Conservation (phyloP, 441 rosid species). For the Gossypium davidsonii region DNA sequence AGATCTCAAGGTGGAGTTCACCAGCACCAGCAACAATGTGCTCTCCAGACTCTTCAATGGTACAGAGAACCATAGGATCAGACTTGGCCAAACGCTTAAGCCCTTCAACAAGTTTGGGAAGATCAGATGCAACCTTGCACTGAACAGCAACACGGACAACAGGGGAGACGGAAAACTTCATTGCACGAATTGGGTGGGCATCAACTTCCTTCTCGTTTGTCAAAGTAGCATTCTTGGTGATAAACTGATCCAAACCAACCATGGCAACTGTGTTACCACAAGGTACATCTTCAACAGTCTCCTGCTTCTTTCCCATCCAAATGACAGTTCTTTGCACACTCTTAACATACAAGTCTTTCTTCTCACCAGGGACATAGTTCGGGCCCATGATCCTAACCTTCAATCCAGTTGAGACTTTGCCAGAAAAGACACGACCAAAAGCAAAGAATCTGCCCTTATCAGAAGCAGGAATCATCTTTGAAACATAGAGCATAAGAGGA, state of each 20-base stretch:
- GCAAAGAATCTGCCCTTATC: constrained; percentile 22
- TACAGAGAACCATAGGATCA: constrained; percentile 20
- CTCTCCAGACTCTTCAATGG: constrained; percentile 20
- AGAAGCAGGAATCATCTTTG: constrained; percentile 22
- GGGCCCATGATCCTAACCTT: constrained; percentile 25
- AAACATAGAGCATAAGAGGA: constrained; percentile 18
- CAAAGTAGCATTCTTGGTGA: constrained; percentile 18
- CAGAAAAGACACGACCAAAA: constrained; percentile 20
- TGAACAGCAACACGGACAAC: constrained; percentile 23
- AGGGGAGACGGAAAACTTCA: constrained; percentile 22
- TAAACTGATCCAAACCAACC: constrained; percentile 21
- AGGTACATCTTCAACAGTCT: constrained; percentile 21
- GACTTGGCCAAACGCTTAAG: constrained; percentile 20
- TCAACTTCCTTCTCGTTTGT: constrained; percentile 21
- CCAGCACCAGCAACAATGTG: constrained; percentile 24
- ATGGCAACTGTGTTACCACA: constrained; percentile 22
- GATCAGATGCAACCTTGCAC: constrained; percentile 21
- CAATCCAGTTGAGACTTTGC: constrained; percentile 14
- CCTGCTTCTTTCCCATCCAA: constrained; percentile 24
- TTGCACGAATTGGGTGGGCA: constrained; percentile 19
- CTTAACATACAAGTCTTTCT: constrained; percentile 20
- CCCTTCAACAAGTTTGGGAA: constrained; percentile 20
- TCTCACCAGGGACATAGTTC: constrained; percentile 19
- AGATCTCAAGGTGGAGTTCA: constrained; percentile 20
- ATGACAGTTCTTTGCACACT: constrained; percentile 21